phyloP scores from a whole-genome alignment of 345 rosid genomes.

The Syzygium aromaticum region DNA sequence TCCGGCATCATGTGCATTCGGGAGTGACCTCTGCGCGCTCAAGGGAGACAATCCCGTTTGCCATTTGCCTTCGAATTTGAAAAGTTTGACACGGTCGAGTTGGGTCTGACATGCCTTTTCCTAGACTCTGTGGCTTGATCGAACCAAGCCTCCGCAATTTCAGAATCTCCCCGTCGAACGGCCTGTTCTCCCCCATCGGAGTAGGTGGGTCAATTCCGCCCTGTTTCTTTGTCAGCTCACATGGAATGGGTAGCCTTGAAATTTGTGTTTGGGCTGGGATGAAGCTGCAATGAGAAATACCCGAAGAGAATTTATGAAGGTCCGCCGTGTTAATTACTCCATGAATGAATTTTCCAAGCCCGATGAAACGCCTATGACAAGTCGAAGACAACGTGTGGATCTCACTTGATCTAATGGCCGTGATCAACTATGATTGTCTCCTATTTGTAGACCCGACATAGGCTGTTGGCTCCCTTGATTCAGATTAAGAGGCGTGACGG shows the following conservation, averaged over 20 bases:
- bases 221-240: no score
- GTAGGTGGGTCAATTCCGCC: neutral
- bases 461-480: neutral
- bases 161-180: neutral
- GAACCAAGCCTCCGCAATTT: neutral
- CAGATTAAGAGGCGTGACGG: neutral
- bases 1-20: neutral
- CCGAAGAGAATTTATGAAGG: neutral
- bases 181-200: neutral
- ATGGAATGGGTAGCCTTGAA: neutral
- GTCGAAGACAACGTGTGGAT: neutral
- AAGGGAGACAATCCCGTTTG: neutral
- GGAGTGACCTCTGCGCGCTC: neutral
- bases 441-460: neutral
- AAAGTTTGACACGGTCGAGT: neutral
- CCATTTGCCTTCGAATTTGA: neutral
- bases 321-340: neutral
- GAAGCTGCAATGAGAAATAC: neutral
- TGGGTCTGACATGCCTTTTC: neutral
- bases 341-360: neutral
- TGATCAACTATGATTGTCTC: neutral
- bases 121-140: neutral
- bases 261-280: neutral
- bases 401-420: neutral
- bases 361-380: neutral